Evolutionary conservation across 306 rosid species (phyloP).

Genomic region (Potentilla sterilis): DNA sequence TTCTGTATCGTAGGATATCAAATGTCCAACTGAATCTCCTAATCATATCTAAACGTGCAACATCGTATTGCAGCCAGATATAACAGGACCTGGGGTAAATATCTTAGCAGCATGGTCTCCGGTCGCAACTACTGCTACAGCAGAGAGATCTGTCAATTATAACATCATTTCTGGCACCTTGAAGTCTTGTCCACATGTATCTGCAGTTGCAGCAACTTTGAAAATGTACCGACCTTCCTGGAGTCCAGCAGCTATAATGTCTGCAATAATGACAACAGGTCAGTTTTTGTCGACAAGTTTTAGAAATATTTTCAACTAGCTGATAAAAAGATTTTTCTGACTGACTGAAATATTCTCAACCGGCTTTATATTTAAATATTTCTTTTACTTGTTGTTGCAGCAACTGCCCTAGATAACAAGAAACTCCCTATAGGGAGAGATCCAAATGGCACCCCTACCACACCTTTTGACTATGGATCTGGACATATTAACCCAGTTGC

Average conservation of each 20-base stretch:
- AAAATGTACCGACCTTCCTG: constrained; percentile 49
- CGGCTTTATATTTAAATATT: neutral
- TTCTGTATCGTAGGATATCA: neutral
- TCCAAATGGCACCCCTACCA: constrained; percentile 60
- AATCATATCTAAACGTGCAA: constrained; percentile 1
- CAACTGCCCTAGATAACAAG: constrained; percentile 47
- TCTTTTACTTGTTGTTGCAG: constrained; percentile 28
- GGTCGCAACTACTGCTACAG: constrained; percentile 38
- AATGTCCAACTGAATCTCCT: neutral
- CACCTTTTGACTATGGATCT: constrained; percentile 60
- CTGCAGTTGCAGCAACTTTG: constrained; percentile 56
- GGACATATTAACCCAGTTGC: constrained; percentile 61
- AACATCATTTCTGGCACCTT: constrained; percentile 70
- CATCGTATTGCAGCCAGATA: constrained; percentile 55
- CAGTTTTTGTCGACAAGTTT: neutral
- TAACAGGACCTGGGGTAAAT: constrained; percentile 64
- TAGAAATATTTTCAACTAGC: neutral
- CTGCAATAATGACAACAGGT: constrained; percentile 66
- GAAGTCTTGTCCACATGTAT: constrained; percentile 64
- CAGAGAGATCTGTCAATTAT: constrained; percentile 41
- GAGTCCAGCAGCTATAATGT: constrained; percentile 71
- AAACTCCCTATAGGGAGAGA: constrained; percentile 43
- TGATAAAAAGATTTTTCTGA: neutral
- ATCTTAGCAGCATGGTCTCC: constrained; percentile 82
- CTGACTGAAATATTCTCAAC: neutral